Base-by-base conservation (phyloP, 2,329 filamentous ascomycete genomes). In the Pseudogymnoascus sp. region DNA sequence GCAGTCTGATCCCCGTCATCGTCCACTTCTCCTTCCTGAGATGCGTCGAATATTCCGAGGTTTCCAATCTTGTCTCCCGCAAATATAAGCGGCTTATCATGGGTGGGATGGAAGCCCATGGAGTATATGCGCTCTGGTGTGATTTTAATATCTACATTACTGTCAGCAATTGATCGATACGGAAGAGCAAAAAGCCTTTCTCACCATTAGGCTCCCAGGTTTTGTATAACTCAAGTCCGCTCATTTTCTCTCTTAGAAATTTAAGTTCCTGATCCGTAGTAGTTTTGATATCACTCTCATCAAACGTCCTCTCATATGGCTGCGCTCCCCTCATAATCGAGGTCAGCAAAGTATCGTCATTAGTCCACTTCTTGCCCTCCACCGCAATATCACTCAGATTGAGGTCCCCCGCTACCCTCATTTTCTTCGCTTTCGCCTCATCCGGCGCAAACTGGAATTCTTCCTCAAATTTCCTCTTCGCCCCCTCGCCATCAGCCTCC, bases 61-160 rank as follows among this genome's bases (percentile, higher is more conserved):
- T 91, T 89, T 1, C 94, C 93, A 66, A 95, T 82, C 72, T 99
- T 99, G 70, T 99, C 94, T 9, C 93, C 93, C 0, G 93, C 93
- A 71, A 99, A 95, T 1, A 97, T 82, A 2, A 99, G 79, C 0
- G 92, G 86, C 69, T 97, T 97, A 2, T 92, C 85, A 62, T 86
- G 80, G 0, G 86, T 92, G 0, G 94, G 94, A 69, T 99, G 94
- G 67, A 99, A 93, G 0, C 87, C 86, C 68, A 97, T 84, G 0
- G 89, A 82, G 70, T 97, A 99, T 11, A 96, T 83, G 60, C 93
- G 79, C 67, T 96, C 91, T 0, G 92, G 92, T 0, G 89, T 93
- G 58, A 97, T 87, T 71, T 97, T 97, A 69, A 97, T 94, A 60
- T 90, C 90, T 91, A 66, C 33, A 6, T 21, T 62, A 61, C 63